Base-by-base conservation (phyloP, 2,329 filamentous ascomycete genomes). In the Sporothrix humicola region DNA sequence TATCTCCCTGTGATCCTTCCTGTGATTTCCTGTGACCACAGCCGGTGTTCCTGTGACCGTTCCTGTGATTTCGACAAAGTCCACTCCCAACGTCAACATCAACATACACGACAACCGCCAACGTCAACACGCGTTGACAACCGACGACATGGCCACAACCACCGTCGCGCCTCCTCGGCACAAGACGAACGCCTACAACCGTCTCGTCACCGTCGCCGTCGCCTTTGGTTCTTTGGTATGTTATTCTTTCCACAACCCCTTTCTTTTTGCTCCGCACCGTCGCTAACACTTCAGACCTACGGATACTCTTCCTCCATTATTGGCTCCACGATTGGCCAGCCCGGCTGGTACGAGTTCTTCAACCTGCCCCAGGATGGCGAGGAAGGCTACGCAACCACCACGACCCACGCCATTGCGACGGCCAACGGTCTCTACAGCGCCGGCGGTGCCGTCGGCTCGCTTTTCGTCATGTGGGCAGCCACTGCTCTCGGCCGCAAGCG, bases 271-370 rank as follows among this genome's bases (percentile, higher is more conserved):
- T 48, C n/a, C 7, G 5, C 44, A 31, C 12, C 15, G n/a, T 7
- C n/a, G n/a, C 58, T 52, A 12, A 71, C 69, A 31, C 3, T 20
- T 42, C 72, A 85, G 84, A 86, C 85, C 1, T 87, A 87, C 75
- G 85, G 85, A 26, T 87, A 87, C 75, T 84, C 82, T 71, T 81
- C 85, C 9, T 86, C 85, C 1, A 83, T 87, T 52, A 87, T 87
- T 52, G 81, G 82, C 54, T 85, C 84, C 73, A 87, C 85, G 17
- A 86, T 87, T 71, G 86, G 86, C 9, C 85, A 87, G 72, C 84
- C 85, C 3, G 85, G 85, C 75, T 87, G 85, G 84, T 87, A 85
- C 76, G 74, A 77, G 20, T 87, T 83, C 78, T 87, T 87, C 76
- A 76, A 84, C 59, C 81, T 87, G 10, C 85, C 85, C 0, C 74